Conservation (phyloP, 108 stramenopile genomes). For the Cyclotella sp. region DNA sequence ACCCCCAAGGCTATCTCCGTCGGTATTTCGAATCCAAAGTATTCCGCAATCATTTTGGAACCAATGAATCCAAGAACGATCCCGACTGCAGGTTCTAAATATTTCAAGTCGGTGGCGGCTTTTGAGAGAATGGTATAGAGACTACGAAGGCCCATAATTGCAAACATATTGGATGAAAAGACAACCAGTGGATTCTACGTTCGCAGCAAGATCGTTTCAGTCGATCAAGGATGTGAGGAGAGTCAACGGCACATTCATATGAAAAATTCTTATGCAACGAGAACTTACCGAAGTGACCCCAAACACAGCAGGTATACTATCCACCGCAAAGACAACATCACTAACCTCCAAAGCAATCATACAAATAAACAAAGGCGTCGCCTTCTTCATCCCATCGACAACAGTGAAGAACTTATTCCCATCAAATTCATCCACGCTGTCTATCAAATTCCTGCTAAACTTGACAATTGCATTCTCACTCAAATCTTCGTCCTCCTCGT, state of each 20-base stretch:
- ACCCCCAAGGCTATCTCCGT: constrained; percentile 78
- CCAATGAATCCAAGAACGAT: constrained; percentile 94
- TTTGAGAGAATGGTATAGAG: constrained; percentile 92
- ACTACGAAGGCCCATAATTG: constrained; percentile 95
- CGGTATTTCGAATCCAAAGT: constrained; percentile 69
- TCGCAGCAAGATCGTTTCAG: background rate
- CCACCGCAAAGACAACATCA: constrained; percentile 97
- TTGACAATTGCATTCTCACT: constrained; percentile 77
- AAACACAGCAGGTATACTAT: constrained; percentile 96
- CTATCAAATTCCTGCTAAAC: constrained; percentile 67
- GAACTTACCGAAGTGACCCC: constrained; percentile 89
- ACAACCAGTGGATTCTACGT: constrained; percentile 92
- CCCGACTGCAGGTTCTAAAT: constrained; percentile 93
- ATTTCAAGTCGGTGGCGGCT: constrained; percentile 91
- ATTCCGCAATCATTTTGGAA: constrained; percentile 91
- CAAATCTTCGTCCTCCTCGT: constrained; percentile 84
- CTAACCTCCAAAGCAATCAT: constrained; percentile 94
- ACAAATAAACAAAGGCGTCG: constrained; percentile 94
- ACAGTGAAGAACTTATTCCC: constrained; percentile 91
- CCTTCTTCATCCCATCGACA: constrained; percentile 75
- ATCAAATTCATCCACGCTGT: constrained; percentile 80
- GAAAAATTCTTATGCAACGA: constrained; percentile 10
- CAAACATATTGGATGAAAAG: constrained; percentile 96
- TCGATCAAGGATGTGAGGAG: background rate
- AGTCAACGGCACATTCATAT: background rate